Base-by-base conservation (phyloP, 208 protist genomes). In the Leishmania lainsoni region DNA sequence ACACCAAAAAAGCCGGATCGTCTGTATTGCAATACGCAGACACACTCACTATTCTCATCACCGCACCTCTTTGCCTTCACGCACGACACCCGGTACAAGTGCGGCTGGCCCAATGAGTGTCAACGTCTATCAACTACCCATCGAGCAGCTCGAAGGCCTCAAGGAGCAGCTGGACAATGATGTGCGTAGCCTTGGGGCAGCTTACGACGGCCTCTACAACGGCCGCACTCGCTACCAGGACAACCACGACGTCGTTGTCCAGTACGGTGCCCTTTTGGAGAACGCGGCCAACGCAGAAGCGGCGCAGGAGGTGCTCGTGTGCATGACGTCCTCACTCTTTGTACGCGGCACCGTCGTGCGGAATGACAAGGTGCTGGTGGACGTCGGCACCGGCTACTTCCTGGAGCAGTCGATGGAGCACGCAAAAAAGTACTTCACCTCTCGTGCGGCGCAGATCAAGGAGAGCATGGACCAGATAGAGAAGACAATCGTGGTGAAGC, bases 361-460 rank as follows among this genome's bases (percentile, higher is more conserved):
- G 8, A 92, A 83, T 54, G 89, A 95, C 70, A 89, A 83, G 74
- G 94, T 97, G 32, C 76, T 97, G 32, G 91, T 97, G 17, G 94
- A 97, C 75, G 94, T 97, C 49, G 94, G 94, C 66, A 96, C 94
- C 58, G 92, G 93, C 78, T 97, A 97, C 88, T 97, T 93, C 78
- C 78, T 97, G 17, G 89, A 97, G 86, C 86, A 93, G 86, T 87
- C 91, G 29, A 93, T 95, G 86, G 87, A 83, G 14, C 83, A 87
- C 68, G 94, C 92, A 49, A 87, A 88, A 83, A 85, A 83, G 48
- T 96, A 96, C 87, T 97, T 96, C 76, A 83, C 75, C 17, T 80
- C 82, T 4, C 94, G 94, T 14, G 91, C 92, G n/a, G 89, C 87
- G 42, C 88, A 93, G 78, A 89, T 97, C 35, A 94, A 92, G 78